Base-by-base conservation (phyloP, 352 stramenopile species). In the Phytophthora vignae region DNA sequence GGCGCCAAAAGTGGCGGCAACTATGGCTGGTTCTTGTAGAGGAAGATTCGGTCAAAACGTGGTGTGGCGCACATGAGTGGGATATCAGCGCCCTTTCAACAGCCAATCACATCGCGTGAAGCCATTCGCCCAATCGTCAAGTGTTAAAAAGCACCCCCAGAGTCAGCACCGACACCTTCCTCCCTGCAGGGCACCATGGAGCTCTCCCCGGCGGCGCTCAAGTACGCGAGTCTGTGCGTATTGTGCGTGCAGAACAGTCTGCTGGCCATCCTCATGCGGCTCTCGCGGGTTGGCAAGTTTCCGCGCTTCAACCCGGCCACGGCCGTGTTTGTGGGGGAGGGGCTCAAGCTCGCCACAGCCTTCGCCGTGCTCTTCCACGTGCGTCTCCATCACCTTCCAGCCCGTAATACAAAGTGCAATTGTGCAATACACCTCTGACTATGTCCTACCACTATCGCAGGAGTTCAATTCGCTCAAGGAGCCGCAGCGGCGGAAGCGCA, bases 161-260 rank as follows among this genome's bases (percentile, higher is more conserved):
- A 52, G 44, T 52, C 40, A 48, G 36, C 36, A 11, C 15, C 36
- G 36, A 44, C 36, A 15, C 36, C 36, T 17, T 6, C 36, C 5
- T 44, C 22, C 22, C 22, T 27, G 22, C 22, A 27, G 21, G 10
- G 38, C 44, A 50, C 46, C 54, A 84, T 81, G 73, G 60, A 56
- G 55, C 65, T 82, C 50, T 75, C 74, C 54, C 67, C 57, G 60
- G 70, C 76, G 58, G 77, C 81, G 70, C 85, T 94, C 75, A 95
- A 95, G 79, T 90, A 93, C 54, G 76, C 74, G 64, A 95, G 88
- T 67, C 81, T 95, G 19, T 82, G 77, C 52, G 77, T 95, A 56
- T 77, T 95, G n/a, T 95, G 88, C 57, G 76, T 93, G 62, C 88
- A 95, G 74, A 95, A 93, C 76, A 92, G 83, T 21, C 73, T 92